Conservation (phyloP, 176 grass and related monocot species). For the Coix lacrymajobi region DNA sequence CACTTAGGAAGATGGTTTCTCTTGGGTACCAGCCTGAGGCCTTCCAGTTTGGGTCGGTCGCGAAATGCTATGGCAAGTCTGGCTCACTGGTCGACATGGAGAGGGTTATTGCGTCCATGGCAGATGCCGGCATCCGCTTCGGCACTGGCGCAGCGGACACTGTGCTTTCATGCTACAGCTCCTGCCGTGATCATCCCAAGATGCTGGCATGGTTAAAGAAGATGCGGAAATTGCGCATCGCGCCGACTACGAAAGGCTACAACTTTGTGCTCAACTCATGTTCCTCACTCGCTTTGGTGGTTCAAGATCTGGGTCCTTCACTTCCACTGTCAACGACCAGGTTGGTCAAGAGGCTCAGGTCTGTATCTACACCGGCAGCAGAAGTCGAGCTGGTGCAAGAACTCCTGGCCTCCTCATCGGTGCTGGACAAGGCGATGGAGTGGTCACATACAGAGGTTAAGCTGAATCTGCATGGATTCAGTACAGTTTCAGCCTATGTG, state of each 20-base stretch:
- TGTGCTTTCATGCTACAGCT: constrained; percentile 76
- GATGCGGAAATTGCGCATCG: constrained; percentile 36
- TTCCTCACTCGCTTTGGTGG: constrained; percentile 22
- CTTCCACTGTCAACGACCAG: constrained; percentile 40
- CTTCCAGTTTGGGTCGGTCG: constrained; percentile 56
- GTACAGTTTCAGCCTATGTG: constrained; percentile 54
- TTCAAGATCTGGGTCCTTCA: constrained; percentile 21
- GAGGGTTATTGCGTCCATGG: constrained; percentile 64
- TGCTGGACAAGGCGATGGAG: constrained; percentile 44
- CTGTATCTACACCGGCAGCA: constrained; percentile 10
- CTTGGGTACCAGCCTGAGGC: constrained; percentile 45
- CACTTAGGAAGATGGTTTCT: constrained; percentile 55
- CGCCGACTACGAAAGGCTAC: constrained; percentile 42
- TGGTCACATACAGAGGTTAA: constrained; percentile 73
- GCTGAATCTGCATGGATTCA: constrained; percentile 86
- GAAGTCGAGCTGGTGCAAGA: constrained; percentile 66
- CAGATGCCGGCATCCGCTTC: constrained; percentile 43
- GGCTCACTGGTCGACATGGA: constrained; percentile 54
- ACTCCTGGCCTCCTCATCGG: constrained; percentile 39
- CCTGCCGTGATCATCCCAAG: constrained; percentile 39
- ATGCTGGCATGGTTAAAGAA: constrained; percentile 59
- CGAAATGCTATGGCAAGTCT: constrained; percentile 64
- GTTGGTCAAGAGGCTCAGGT: constrained; percentile 49
- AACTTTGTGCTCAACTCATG: constrained; percentile 70
- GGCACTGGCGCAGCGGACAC: constrained; percentile 56